Percentiles rank a stretch among this genome's conserved stretches.
These are phyloP conservation scores for Microdochium trichocladiopsis DNA, from an alignment of 2,329 filamentous ascomycete genomes.

Conservation along the genomic window DNA sequence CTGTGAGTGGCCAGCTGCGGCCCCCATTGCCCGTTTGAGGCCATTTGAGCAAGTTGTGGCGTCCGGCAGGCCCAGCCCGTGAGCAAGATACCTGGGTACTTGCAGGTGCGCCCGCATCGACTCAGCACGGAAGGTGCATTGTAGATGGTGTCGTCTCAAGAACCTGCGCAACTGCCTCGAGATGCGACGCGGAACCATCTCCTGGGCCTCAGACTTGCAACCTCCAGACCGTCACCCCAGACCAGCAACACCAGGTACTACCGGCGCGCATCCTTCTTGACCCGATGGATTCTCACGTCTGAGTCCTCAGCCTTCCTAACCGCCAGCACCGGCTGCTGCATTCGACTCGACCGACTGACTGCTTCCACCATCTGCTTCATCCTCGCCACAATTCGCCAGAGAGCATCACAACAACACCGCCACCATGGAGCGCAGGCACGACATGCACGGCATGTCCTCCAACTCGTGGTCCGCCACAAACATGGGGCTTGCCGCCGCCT, in stretches of 20 bases:
- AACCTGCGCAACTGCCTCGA: neutral
- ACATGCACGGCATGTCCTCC: slow-evolving; percentile 17
- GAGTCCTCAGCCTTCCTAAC: neutral
- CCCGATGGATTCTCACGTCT: neutral
- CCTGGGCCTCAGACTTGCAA: neutral
- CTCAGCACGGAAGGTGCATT: no score
- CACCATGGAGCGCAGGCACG: slow-evolving; percentile 11
- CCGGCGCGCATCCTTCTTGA: neutral
- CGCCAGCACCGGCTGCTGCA: neutral
- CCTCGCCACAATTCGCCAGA: neutral
- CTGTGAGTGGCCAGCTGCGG: slow-evolving; percentile 6
- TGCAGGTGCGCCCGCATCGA: slow-evolving; percentile 9
- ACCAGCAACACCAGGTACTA: neutral
- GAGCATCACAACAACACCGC: neutral
- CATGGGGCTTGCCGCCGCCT: slow-evolving; percentile 43
- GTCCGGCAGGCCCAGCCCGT: slow-evolving; percentile 1
- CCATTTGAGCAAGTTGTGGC: slow-evolving; percentile 43
- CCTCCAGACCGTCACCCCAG: no score
- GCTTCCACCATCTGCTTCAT: no score
- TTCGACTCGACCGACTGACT: neutral
- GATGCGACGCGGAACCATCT: neutral
- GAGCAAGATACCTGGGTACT: neutral
- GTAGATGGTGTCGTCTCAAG: neutral
- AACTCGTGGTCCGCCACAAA: slow-evolving; percentile 36
- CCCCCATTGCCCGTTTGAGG: slow-evolving; percentile 22